Base-by-base conservation (phyloP, 2,329 filamentous ascomycete species). In the Fusarium ramigenum region DNA sequence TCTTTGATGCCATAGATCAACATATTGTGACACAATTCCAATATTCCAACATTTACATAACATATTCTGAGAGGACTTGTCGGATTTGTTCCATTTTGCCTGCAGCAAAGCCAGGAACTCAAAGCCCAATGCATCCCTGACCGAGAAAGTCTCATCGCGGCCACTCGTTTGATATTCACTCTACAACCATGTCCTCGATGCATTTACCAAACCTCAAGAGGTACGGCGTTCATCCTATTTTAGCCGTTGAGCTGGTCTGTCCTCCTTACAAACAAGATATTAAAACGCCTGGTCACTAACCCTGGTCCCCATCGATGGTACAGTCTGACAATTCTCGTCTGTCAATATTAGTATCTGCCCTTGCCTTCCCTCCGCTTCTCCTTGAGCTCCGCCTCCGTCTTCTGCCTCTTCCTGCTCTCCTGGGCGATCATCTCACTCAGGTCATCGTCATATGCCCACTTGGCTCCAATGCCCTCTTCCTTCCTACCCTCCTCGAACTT, bases 381-480 rank as follows among this genome's bases (percentile, higher is more conserved):
- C 78, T 88, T 87, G 80, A 91, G 91, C 82, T 97, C 94, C 81
- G 94, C 91, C 77, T 97, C 95, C 74, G 93, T 90, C 88, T 95
- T 97, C 80, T 95, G 89, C 80, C 95, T 89, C 88, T 98, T 98
- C 74, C 94, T 89, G 79, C 92, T 94, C 84, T 98, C 96, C 78
- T 94, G 92, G 18, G 94, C 94, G 84, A 99, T 98, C 93, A 99
- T 97, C 78, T 97, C 93, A 78, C 92, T 96, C 63, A 99, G 83
- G 80, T 98, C 96, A 76, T 98, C 96, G 80, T 97, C 93, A 82
- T 88, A 87, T 65, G 90, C 89, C 89, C 92, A 94, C 77, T 91
- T 88, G 28, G 90, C 89, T 40, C 92, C 91, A 30, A 88, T 81
- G 23, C 91, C 90, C 80, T 93, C 92, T 73, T 92, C 88, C 66